phyloP scores from a whole-genome alignment of 257 asterid species.

The Nicotiana tomentosiformis region DNA sequence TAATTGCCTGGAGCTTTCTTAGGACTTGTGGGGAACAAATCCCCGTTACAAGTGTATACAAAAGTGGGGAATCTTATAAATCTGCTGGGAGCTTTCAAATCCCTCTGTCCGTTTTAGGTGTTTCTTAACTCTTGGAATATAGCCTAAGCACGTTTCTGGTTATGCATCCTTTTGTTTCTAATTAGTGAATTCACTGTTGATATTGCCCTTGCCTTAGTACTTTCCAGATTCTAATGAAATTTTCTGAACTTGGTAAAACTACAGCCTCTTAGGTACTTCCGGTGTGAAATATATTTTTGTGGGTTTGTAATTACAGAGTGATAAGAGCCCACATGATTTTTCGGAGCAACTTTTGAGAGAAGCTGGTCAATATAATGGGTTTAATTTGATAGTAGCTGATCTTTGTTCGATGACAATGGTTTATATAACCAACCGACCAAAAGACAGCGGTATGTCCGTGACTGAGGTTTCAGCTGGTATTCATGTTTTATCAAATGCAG shows the following conservation, averaged over 20 bases:
- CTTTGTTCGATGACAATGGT: conserved; percentile 60
- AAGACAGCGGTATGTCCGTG: conserved; percentile 26
- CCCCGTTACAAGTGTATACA: background rate
- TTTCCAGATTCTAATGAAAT: background rate
- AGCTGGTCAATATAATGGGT: conserved; percentile 48
- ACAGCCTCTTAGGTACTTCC: background rate
- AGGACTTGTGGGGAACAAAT: no score
- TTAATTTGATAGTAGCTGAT: conserved; percentile 72
- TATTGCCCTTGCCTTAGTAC: background rate
- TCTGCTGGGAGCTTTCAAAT: background rate
- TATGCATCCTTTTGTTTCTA: background rate
- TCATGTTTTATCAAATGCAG: conserved; percentile 80
- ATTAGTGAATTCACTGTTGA: background rate
- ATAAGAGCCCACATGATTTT: conserved; percentile 54
- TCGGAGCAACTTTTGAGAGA: conserved; percentile 52
- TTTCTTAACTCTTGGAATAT: no score
- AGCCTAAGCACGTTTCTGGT: background rate
- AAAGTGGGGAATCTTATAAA: background rate
- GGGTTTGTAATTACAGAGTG: conserved; percentile 33
- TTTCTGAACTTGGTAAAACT: background rate
- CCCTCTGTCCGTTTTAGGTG: no score
- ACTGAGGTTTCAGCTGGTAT: conserved; percentile 69
- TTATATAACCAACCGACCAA: conserved; percentile 71
- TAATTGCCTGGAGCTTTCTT: background rate
- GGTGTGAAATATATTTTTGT: background rate